Percentiles rank a stretch among this genome's conserved stretches.
Conservation (phyloP, 139 green algal species). For the Spirogloea muscicola region DNA sequence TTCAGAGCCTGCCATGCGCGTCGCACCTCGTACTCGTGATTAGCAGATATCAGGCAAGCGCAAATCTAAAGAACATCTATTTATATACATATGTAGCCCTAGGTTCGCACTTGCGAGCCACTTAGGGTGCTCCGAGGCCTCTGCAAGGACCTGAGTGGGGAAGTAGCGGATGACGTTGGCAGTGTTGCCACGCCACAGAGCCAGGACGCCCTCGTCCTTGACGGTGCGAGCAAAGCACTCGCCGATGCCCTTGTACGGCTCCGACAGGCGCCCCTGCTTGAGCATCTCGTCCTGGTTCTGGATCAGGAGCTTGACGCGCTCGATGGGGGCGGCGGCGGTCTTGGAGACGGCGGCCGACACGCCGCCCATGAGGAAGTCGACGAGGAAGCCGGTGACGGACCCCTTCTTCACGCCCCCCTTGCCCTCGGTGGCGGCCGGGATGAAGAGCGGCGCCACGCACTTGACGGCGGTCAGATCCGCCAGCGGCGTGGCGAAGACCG, state of each 20-base stretch:
- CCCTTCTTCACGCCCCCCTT: slow-evolving; percentile 47
- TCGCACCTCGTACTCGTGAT: no score
- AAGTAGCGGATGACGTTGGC: slow-evolving; percentile 97
- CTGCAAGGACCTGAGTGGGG: slow-evolving; percentile 76
- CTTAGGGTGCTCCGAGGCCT: no score
- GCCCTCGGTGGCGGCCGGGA: slow-evolving; percentile 16
- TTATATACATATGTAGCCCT: no score
- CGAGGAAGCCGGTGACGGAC: slow-evolving; percentile 61
- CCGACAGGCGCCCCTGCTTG: slow-evolving; percentile 15
- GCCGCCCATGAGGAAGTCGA: slow-evolving; percentile 72
- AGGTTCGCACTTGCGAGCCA: no score
- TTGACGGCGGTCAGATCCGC: neutral
- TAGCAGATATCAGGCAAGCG: no score
- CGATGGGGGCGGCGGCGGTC: slow-evolving; percentile 90
- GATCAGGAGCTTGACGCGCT: slow-evolving; percentile 97
- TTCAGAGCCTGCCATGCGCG: slow-evolving; percentile 92
- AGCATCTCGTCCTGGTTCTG: slow-evolving; percentile 66
- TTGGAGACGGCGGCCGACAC: slow-evolving; percentile 88
- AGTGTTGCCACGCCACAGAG: slow-evolving; percentile 96
- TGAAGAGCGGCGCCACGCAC: slow-evolving; percentile 4
- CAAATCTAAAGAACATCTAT: no score
- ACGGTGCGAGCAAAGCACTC: slow-evolving; percentile 93
- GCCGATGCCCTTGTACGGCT: slow-evolving; percentile 60
- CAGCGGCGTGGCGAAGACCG: slow-evolving; percentile 5
- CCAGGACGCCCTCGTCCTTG: slow-evolving; percentile 78